Base-by-base conservation (phyloP, 371 early-diverging fungal genomes). In the Batkoa obscura region DNA sequence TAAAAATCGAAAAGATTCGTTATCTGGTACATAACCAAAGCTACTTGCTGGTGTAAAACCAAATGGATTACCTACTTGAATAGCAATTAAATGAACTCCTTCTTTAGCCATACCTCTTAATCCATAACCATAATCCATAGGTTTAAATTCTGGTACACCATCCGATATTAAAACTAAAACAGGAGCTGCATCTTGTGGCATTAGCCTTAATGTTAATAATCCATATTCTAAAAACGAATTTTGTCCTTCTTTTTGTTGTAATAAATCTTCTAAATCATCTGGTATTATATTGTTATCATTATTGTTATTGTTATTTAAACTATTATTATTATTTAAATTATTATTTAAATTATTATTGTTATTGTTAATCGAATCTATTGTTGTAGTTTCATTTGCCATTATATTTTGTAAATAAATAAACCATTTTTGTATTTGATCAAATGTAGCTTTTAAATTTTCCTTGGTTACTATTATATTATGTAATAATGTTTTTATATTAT, bases 21-120 rank as follows among this genome's bases (percentile, higher is more conserved):
- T 88, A 62, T 94, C 90, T 39, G 84, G 81, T 3, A 92, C 80
- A 61, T 83, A 83, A 0, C 94, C 94, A 67, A 88, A 84, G 56
- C 83, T 84, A 43, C 79, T 76, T 34, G 76, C 76, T 6, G 89
- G 86, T 47, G 75, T 72, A 58, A 81, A 85, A 2, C 85, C 87
- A 15, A 75, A 69, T 30, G 68, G 57, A 2, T 80, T 83, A 0
- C 94, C 93, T 5, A 90, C 74, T 64, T 92, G 95, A 33, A 94
- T 73, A 15, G 91, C 69, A 9, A 76, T 79, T 55, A 86, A 83
- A 9, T 69, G 64, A 1, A 86, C 78, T 56, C 83, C 75, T 42
- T 83, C 75, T 50, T 79, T 80, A 46, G 61, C 76, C 66, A 47
- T 72, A 61, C 39, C 66, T 55, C 66, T 66, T 60, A 68, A 70